A percentile compares a stretch with the other conserved stretches of the same genome.
Conservation (phyloP, 352 stramenopile genomes). For the Blastocystis sp. region DNA sequence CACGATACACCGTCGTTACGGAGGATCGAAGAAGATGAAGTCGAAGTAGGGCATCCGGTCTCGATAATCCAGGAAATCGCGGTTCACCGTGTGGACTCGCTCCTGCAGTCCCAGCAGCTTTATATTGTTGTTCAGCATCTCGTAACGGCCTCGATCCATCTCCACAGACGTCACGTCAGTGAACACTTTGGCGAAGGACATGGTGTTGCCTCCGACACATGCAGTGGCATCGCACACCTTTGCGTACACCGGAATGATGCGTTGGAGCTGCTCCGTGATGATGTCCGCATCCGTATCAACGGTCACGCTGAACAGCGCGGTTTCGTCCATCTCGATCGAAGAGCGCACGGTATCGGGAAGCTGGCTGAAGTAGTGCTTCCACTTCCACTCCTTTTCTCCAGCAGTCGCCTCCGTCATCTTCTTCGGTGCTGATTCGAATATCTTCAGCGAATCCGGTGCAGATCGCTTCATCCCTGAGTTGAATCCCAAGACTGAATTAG, state of each 20-base stretch:
- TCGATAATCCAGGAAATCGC: constrained; percentile 57
- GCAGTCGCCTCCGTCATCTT: constrained; percentile 1
- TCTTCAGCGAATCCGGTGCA: neutral
- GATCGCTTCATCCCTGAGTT: constrained; percentile 1
- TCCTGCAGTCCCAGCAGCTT: constrained; percentile 38
- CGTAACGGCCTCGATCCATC: constrained; percentile 68
- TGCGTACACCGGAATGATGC: constrained; percentile 15
- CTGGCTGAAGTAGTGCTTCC: constrained; percentile 74
- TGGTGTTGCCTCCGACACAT: constrained; percentile 75
- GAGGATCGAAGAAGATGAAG: constrained; percentile 72
- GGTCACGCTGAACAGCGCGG: constrained; percentile 76
- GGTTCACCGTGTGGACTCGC: constrained; percentile 40
- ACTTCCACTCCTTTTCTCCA: constrained; percentile 74
- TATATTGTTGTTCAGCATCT: constrained; percentile 76
- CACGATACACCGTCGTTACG: neutral
- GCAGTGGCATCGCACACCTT: constrained; percentile 75
- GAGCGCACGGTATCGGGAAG: constrained; percentile 29
- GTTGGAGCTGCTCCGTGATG: constrained; percentile 35
- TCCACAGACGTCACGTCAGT: constrained; percentile 74
- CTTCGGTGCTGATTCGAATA: neutral
- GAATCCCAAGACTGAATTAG: neutral
- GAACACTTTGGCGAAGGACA: constrained; percentile 76
- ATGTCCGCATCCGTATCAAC: constrained; percentile 46
- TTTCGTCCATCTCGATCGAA: constrained; percentile 76
- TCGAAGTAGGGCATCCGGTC: constrained; percentile 66